Evolutionary conservation across 768 basidiomycete species (phyloP), one percentile per base, ranked within the genome.

Genomic region (Hericium alpestre): DNA sequence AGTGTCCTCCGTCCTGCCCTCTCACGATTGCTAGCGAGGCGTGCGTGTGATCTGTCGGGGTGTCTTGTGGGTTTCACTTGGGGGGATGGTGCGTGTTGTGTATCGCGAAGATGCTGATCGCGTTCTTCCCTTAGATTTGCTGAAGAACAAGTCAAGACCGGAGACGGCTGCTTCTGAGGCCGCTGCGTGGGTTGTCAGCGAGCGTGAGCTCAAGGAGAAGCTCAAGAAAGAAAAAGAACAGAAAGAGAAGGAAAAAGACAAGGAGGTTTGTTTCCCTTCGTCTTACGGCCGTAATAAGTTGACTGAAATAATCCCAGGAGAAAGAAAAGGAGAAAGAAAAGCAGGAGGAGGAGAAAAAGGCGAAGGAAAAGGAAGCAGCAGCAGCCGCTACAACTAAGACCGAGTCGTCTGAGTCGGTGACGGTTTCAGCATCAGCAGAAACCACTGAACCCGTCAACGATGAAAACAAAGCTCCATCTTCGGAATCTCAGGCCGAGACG

Each of bases 131-230:
- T 52, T 63, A 89, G 87, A 90, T 71, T 66, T 94, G 58, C 75
- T 95, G 57, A 85, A 86, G 71, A 85, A 91, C 73, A 93, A 94
- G 72, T 83, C 85, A 20, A 76, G 86, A 55, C 90, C 91, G 2
- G 86, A 90, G 64, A 74, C 76, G 1, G 90, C 90, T 23, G 85
- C 89, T 2, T 72, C 75, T 20, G 82, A 79, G 12, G 84, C 83
- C 20, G 75, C 74, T 1, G 77, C 72, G 40, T 94, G 91, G 91
- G 88, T 92, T 15, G 69, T 78, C 53, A 74, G 76, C 54, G 90
- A 92, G 73, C 79, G 87, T 60, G 81, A 83, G 69, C 81, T 91
- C 76, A 76, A 78, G 61, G 87, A 87, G 70, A 78, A 84, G 62
- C 71, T 90, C 59, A 77, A 79, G 72, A 77, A 78, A 64, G 89